Percentiles rank a stretch among this genome's conserved stretches.
Conservation (phyloP, 805 yeast species). For the Starmerella kuoi region DNA sequence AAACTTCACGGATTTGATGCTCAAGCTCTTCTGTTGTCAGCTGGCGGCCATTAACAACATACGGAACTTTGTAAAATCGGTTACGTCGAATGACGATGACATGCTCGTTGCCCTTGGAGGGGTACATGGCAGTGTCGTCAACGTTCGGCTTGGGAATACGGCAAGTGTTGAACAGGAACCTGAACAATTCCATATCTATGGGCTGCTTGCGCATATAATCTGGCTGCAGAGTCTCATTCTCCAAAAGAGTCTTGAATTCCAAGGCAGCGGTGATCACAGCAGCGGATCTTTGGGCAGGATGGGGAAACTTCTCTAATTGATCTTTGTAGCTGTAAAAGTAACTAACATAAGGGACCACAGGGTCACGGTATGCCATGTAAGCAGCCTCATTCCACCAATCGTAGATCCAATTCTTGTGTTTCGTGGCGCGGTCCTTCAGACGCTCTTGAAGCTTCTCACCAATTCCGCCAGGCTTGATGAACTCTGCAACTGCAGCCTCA, state of each 20-base stretch:
- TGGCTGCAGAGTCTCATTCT: conserved; percentile 62
- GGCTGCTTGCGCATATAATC: conserved; percentile 67
- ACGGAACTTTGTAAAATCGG: conserved; percentile 61
- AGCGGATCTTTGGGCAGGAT: conserved; percentile 50
- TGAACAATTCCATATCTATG: conserved; percentile 90
- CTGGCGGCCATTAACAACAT: conserved; percentile 28
- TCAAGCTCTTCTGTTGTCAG: conserved; percentile 33
- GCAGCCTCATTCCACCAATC: conserved; percentile 93
- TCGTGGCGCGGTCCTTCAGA: conserved; percentile 43
- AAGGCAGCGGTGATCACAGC: conserved; percentile 56
- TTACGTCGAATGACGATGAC: conserved; percentile 63
- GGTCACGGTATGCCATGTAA: conserved; percentile 80
- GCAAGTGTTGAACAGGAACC: conserved; percentile 78
- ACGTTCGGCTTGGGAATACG: conserved; percentile 49
- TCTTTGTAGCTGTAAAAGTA: conserved; percentile 81
- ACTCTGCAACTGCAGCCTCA: conserved; percentile 48
- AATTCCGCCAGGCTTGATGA: conserved; percentile 46
- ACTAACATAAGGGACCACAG: conserved; percentile 88
- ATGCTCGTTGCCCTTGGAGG: conserved; percentile 42
- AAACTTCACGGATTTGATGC: conserved; percentile 47
- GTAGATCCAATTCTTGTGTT: conserved; percentile 72
- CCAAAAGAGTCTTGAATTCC: conserved; percentile 54
- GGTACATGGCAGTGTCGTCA: conserved; percentile 50
- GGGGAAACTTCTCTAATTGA: conserved; percentile 28
- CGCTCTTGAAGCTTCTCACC: conserved; percentile 61